Conservation (phyloP, 2,329 filamentous ascomycete species). For the Fusarium clavum region DNA sequence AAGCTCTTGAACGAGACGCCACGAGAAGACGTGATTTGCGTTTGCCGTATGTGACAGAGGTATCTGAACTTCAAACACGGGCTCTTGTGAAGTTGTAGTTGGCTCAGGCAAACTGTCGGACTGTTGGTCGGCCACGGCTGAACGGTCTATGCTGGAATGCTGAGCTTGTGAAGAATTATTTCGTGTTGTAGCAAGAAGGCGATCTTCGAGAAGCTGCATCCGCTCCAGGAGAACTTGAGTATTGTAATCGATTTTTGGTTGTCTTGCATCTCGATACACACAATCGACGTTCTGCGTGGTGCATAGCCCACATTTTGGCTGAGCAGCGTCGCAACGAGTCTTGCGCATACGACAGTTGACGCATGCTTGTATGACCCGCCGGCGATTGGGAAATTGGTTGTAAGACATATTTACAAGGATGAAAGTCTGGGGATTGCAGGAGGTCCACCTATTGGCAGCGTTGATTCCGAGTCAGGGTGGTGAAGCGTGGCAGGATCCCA, state of each 20-base stretch:
- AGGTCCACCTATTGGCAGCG: background rate
- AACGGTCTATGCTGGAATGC: rapidly evolving
- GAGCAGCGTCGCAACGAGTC: constrained; percentile 47
- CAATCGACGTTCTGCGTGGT: constrained; percentile 47
- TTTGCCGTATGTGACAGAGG: constrained; percentile 31
- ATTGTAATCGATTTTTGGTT: constrained; percentile 47
- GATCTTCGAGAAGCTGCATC: constrained; percentile 48
- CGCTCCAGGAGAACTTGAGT: constrained; percentile 46
- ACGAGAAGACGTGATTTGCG: constrained; percentile 31
- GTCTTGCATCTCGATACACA: constrained; percentile 46
- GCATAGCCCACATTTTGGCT: constrained; percentile 47
- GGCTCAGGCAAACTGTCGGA: background rate
- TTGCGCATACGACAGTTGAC: constrained; percentile 48
- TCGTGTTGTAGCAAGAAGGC: constrained; percentile 17
- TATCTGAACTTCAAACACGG: constrained; percentile 12
- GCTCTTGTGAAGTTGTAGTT: background rate
- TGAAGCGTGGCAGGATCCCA: background rate
- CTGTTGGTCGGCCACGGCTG: background rate
- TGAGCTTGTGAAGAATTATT: rapidly evolving
- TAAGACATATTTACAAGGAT: constrained; percentile 2
- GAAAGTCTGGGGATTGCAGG: no score
- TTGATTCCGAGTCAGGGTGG: background rate
- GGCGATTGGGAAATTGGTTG: constrained; percentile 16
- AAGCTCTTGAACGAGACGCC: constrained; percentile 13
- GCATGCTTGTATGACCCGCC: constrained; percentile 44